Percentiles rank a stretch among this genome's conserved stretches.
These are phyloP conservation scores for Arxiozyma slooffiae DNA, from an alignment of 1,139 yeast species.

Conservation along the genomic window DNA sequence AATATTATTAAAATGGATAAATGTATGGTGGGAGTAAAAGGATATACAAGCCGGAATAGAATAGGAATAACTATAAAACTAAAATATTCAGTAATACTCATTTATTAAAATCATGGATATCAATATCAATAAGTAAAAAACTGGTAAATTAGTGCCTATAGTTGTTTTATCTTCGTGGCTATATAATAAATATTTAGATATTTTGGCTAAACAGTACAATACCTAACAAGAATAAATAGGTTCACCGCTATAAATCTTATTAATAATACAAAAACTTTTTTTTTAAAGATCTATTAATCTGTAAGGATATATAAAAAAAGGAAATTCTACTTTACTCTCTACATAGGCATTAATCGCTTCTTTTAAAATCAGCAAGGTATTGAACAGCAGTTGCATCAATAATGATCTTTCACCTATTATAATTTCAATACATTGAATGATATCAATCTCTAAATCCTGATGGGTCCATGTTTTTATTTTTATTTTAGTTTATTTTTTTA, in stretches of 20 bases:
- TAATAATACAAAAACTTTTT: constrained; percentile 67
- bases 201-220: constrained; percentile 28
- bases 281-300: constrained; percentile 72
- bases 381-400: constrained; percentile 75
- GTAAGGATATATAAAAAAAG: constrained; percentile 74
- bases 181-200: constrained; percentile 20
- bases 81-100: constrained; percentile 21
- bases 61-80: background rate
- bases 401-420: constrained; percentile 50
- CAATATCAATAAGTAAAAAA: constrained; percentile 82
- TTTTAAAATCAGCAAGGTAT: constrained; percentile 63
- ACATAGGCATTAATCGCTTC: constrained; percentile 66
- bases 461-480: too few relatives aligned
- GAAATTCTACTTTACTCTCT: constrained; percentile 78
- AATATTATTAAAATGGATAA: background rate
- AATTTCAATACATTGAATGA: background rate
- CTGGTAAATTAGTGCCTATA: constrained; percentile 66
- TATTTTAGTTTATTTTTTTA: too few relatives aligned
- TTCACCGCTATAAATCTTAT: constrained; percentile 31
- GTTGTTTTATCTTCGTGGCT: constrained; percentile 40
- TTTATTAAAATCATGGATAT: constrained; percentile 60
- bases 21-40: too few relatives aligned
- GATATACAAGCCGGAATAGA: background rate
- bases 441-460: background rate
- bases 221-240: constrained; percentile 27